Evolutionary conservation across 2,329 filamentous ascomycete species (phyloP).

Genomic region (Chrysoporthe puriensis): DNA sequence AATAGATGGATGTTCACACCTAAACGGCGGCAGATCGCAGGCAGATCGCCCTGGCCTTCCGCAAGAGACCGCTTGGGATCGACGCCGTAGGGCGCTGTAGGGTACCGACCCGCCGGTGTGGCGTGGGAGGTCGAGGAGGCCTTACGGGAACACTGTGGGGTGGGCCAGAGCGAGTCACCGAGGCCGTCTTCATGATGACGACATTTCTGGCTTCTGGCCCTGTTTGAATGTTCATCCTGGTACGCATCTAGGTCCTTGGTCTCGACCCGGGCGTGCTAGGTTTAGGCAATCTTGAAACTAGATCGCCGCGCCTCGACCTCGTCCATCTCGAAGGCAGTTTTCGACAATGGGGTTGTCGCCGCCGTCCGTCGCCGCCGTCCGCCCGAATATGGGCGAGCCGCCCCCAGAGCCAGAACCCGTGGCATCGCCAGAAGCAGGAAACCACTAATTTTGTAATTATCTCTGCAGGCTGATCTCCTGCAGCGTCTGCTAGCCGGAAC

Average conservation of each 20-base stretch:
- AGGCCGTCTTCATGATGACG: not conserved
- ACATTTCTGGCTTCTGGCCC: not conserved
- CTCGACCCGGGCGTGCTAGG: no score
- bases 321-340: no score
- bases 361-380: no score
- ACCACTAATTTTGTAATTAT: no score
- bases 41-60: not conserved
- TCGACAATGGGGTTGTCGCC: no score
- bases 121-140: not conserved
- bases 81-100: not conserved
- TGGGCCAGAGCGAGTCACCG: not conserved
- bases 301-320: no score
- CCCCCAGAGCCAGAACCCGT: no score
- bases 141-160: not conserved
- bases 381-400: no score
- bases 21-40: not conserved
- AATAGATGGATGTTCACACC: no score
- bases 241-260: not conserved
- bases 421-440: no score
- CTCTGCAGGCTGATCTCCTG: no score
- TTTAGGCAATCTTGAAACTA: no score
- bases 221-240: not conserved
- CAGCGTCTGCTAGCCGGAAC: not conserved
- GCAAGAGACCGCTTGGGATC: not conserved
- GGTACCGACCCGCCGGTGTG: slow-evolving; percentile 4